phyloP scores from a whole-genome alignment of 164 flowering plant species.

The Akebia trifoliata region DNA sequence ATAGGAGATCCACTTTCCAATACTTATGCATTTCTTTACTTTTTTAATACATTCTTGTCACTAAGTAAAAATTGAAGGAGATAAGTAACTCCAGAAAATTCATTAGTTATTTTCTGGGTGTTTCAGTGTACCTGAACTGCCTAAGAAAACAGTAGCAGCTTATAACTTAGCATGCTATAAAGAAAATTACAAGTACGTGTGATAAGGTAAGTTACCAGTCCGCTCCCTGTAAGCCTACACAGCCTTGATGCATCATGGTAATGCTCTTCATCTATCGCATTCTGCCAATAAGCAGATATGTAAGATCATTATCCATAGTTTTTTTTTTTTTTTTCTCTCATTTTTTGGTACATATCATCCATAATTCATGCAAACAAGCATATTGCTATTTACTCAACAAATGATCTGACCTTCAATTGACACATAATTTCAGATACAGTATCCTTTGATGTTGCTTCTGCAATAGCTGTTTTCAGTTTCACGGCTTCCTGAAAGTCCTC shows the following conservation, averaged over 20 bases:
- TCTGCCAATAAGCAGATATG: constrained; percentile 36
- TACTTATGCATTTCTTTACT: too few relatives aligned
- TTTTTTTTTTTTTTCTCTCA: too few relatives aligned
- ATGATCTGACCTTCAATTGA: constrained; percentile 55
- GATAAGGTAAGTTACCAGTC: constrained; percentile 53
- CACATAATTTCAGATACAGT: constrained; percentile 77
- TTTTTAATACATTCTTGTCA: too few relatives aligned
- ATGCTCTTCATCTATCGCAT: constrained; percentile 84
- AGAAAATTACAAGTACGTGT: not conserved
- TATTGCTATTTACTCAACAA: not conserved
- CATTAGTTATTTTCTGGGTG: too few relatives aligned
- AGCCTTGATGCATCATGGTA: constrained; percentile 87
- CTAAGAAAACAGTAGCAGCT: too few relatives aligned
- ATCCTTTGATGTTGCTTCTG: constrained; percentile 70
- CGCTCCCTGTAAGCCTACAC: constrained; percentile 70
- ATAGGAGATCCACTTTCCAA: too few relatives aligned
- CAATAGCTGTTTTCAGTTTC: constrained; percentile 66
- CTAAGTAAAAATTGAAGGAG: too few relatives aligned
- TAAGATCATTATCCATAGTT: constrained; percentile 4
- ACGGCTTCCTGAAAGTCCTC: constrained; percentile 90
- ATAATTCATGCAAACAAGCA: too few relatives aligned
- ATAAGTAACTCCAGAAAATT: too few relatives aligned
- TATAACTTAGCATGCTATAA: not conserved
- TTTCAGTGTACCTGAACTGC: too few relatives aligned
- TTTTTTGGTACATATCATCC: not conserved